Evolutionary conservation across 139 green algal genomes (phyloP).

Genomic region (Tetraselmis striata): DNA sequence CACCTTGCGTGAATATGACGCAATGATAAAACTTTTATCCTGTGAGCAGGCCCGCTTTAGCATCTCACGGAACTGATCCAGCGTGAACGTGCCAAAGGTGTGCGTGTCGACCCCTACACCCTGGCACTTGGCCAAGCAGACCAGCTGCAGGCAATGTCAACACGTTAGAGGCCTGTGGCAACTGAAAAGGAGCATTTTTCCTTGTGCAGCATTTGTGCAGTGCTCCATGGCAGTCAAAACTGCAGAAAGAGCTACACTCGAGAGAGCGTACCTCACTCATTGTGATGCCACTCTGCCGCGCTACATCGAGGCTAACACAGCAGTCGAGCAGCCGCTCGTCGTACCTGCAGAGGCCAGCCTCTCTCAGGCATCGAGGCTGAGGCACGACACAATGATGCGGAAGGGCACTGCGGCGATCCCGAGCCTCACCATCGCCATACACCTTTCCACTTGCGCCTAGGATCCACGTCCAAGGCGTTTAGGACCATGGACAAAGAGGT

Average conservation of each 20-base stretch:
- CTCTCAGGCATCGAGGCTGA: too few relatives aligned
- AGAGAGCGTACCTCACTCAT: background rate
- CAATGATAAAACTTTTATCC: background rate
- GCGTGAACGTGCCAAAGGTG: background rate
- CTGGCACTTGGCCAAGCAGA: slow-evolving; percentile 8
- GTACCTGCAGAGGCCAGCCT: background rate
- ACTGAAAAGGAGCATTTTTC: too few relatives aligned
- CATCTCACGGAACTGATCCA: background rate
- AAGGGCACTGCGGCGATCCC: too few relatives aligned
- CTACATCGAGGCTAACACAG: slow-evolving; percentile 5
- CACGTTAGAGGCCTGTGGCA: too few relatives aligned
- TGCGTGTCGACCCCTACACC: background rate
- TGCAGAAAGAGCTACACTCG: too few relatives aligned
- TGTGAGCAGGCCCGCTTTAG: background rate
- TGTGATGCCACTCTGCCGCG: slow-evolving; percentile 3
- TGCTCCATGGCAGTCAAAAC: too few relatives aligned
- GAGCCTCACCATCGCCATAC: slow-evolving; percentile 13
- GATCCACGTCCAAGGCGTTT: slow-evolving; percentile 14
- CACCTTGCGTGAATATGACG: background rate
- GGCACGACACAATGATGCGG: too few relatives aligned
- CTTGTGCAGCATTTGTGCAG: too few relatives aligned
- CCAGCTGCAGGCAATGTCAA: too few relatives aligned
- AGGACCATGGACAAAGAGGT: slow-evolving; percentile 10
- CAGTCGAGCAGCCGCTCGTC: slow-evolving; percentile 9
- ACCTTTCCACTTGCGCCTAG: slow-evolving; percentile 8